A percentile compares a stretch with the other conserved stretches of the same genome.
These are phyloP conservation scores for Fusarium multiceps DNA, from an alignment of 2,329 filamentous ascomycete genomes.

Conservation along the genomic window DNA sequence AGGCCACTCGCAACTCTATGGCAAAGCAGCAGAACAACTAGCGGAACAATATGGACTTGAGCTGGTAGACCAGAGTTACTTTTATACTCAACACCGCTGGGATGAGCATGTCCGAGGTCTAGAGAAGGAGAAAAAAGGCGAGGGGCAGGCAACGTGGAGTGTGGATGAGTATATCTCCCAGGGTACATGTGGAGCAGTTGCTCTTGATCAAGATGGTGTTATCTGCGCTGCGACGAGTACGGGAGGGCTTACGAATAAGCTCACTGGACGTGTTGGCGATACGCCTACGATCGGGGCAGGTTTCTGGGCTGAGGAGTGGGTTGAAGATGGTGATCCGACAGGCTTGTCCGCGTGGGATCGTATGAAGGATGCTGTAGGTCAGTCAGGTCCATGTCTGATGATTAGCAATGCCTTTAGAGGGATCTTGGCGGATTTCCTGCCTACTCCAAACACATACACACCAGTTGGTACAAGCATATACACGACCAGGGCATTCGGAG, in stretches of 20 bases:
- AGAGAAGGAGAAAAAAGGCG: slow-evolving; percentile 59
- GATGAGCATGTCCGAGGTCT: slow-evolving; percentile 76
- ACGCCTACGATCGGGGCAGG: slow-evolving; percentile 86
- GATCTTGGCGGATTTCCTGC: slow-evolving; percentile 70
- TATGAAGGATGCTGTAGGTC: slow-evolving; percentile 19
- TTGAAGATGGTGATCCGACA: slow-evolving; percentile 57
- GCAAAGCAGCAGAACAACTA: slow-evolving; percentile 74
- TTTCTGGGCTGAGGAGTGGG: slow-evolving; percentile 91
- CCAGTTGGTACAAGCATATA: slow-evolving; percentile 41
- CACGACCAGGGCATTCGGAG: slow-evolving; percentile 59
- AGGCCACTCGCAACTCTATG: slow-evolving; percentile 77
- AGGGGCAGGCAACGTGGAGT: slow-evolving; percentile 64
- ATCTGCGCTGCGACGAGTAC: slow-evolving; percentile 75
- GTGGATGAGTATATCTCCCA: slow-evolving; percentile 77
- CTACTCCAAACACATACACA: slow-evolving; percentile 57
- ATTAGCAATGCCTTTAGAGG: slow-evolving; percentile 56
- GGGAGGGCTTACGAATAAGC: slow-evolving; percentile 89
- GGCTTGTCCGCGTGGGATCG: slow-evolving; percentile 22
- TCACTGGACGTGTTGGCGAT: slow-evolving; percentile 86
- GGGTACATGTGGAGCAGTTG: slow-evolving; percentile 86
- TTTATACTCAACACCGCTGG: slow-evolving; percentile 82
- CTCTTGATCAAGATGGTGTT: slow-evolving; percentile 79
- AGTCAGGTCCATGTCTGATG: slow-evolving; percentile 22
- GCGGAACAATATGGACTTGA: slow-evolving; percentile 76
- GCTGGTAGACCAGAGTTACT: slow-evolving; percentile 76